phyloP scores from a whole-genome alignment of 2,329 filamentous ascomycete species.

The Microcera coccophila region DNA sequence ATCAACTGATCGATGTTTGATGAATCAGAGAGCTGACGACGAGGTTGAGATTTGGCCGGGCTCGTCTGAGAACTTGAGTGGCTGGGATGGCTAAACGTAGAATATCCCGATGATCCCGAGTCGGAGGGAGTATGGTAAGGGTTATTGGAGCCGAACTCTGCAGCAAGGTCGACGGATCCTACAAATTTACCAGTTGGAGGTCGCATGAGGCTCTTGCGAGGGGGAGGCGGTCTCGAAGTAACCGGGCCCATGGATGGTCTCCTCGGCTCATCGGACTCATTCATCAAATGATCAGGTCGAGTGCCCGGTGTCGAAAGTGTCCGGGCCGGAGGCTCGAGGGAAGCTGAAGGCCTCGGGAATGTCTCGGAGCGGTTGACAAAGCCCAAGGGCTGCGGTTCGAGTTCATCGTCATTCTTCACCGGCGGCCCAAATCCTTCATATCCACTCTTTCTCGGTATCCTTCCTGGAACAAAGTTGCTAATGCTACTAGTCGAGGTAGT shows the following conservation, averaged over 20 bases:
- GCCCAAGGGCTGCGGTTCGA: conserved; percentile 34
- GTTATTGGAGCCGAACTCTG: conserved; percentile 59
- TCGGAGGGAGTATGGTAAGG: conserved; percentile 61
- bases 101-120: conserved; percentile 63
- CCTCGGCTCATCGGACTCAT: conserved; percentile 25
- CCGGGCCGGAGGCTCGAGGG: conserved; percentile 38
- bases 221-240: conserved; percentile 50
- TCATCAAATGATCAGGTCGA: conserved; percentile 37
- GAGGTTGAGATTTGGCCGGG: conserved; percentile 30
- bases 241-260: conserved; percentile 46
- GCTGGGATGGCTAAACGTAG: conserved; percentile 54
- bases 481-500: conserved; percentile 16
- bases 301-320: conserved; percentile 47
- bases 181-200: conserved; percentile 38
- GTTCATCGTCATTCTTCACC: conserved; percentile 34
- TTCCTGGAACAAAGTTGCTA: conserved; percentile 34
- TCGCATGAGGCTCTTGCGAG: conserved; percentile 46
- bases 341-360: conserved; percentile 43
- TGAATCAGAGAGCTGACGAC: conserved; percentile 39
- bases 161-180: conserved; percentile 51
- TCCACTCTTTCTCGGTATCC: conserved; percentile 46
- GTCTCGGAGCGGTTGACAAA: conserved; percentile 48
- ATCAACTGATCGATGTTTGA: conserved; percentile 51
- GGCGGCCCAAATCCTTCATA: conserved; percentile 57
- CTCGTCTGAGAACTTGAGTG: conserved; percentile 58